These are phyloP conservation scores for Gossypium gossypioides DNA, from an alignment of 441 rosid species.

Conservation along the genomic window DNA sequence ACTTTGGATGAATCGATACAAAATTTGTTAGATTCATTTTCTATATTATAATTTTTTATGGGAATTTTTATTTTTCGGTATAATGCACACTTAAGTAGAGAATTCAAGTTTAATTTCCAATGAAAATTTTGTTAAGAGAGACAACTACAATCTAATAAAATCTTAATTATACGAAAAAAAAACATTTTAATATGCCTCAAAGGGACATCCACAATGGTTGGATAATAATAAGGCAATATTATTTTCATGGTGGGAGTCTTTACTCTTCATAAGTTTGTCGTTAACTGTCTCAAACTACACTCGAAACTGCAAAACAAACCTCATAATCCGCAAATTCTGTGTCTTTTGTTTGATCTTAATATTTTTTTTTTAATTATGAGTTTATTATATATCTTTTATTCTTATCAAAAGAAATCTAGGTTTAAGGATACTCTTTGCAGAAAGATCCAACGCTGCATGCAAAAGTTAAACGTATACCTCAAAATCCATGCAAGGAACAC, in stretches of 20 bases:
- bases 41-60: no score
- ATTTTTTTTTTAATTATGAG: background rate
- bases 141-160: no score
- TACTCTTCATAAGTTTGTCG: background rate
- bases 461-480: background rate
- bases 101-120: no score
- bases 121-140: no score
- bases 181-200: background rate
- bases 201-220: background rate
- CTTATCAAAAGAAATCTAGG: no score
- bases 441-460: background rate
- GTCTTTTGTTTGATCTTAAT: conserved; percentile 15
- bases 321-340: conserved; percentile 19
- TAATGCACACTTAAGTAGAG: no score
- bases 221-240: background rate
- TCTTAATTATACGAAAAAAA: no score
- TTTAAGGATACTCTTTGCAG: background rate
- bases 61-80: no score
- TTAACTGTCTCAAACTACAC: background rate
- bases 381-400: no score
- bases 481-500: background rate
- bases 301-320: background rate
- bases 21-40: background rate
- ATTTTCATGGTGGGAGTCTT: background rate
- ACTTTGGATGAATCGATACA: background rate